Conservation (phyloP, 768 basidiomycete genomes). For the Suillus lakei region DNA sequence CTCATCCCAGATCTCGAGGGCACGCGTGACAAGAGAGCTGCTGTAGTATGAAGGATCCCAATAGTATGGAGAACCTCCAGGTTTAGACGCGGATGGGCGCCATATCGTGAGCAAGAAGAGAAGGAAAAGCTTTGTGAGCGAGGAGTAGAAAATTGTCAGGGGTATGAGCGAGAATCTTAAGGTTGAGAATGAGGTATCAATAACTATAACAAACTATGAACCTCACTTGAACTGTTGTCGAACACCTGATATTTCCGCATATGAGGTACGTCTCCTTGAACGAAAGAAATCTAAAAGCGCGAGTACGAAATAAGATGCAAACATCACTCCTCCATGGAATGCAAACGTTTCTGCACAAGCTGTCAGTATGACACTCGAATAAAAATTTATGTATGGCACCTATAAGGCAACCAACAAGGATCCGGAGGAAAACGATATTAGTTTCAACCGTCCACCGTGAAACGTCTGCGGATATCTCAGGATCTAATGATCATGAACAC, state of each 20-base stretch:
- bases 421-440: slow-evolving; percentile 53
- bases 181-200: not conserved
- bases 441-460: slow-evolving; percentile 60
- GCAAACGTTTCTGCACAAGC: slow-evolving; percentile 66
- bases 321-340: slow-evolving; percentile 71
- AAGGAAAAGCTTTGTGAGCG: slow-evolving; percentile 81
- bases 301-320: slow-evolving; percentile 60
- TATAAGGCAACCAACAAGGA: slow-evolving; percentile 67
- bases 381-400: slow-evolving; percentile 43
- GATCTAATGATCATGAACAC: slow-evolving; percentile 37
- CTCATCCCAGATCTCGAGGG: slow-evolving; percentile 67
- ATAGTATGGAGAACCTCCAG: slow-evolving; percentile 23
- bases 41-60: slow-evolving; percentile 32
- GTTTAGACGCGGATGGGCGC: slow-evolving; percentile 50
- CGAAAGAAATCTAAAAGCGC: slow-evolving; percentile 42
- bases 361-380: not conserved
- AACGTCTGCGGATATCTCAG: slow-evolving; percentile 38
- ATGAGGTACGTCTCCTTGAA: slow-evolving; percentile 25
- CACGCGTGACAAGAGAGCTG: slow-evolving; percentile 41
- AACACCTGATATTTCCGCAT: slow-evolving; percentile 49
- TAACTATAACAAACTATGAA: slow-evolving; percentile 7
- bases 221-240: slow-evolving; percentile 65
- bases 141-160: slow-evolving; percentile 82
- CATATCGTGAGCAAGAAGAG: slow-evolving; percentile 84
- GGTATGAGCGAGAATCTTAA: slow-evolving; percentile 72